These are phyloP conservation scores for Pichia nanzhaoensis DNA, from an alignment of 805 yeast genomes.

Conservation along the genomic window DNA sequence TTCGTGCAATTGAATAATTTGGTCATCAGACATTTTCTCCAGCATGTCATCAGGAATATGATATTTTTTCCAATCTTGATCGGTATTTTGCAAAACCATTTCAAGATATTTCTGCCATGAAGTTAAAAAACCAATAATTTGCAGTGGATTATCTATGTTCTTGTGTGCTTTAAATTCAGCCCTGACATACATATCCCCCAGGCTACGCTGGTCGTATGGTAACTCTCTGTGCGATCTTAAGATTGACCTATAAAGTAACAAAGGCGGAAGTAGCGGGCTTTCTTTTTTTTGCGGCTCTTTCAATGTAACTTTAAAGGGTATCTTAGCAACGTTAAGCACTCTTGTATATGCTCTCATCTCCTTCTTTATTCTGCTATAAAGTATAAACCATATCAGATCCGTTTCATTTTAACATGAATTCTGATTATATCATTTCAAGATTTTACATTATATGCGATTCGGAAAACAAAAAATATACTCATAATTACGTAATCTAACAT, in stretches of 20 bases:
- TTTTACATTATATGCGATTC: no score
- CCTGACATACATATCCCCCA: slow-evolving; percentile 88
- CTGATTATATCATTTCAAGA: no score
- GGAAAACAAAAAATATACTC: no score
- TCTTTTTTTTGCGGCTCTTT: slow-evolving; percentile 23
- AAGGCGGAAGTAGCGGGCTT: slow-evolving; percentile 68
- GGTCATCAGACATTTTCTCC: slow-evolving; percentile 86
- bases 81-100: slow-evolving; percentile 38
- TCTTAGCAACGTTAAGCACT: slow-evolving; percentile 14
- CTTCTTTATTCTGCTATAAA: no score
- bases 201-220: slow-evolving; percentile 60
- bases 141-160: slow-evolving; percentile 78
- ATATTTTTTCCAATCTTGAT: slow-evolving; percentile 58
- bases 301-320: slow-evolving; percentile 25
- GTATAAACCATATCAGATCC: no score
- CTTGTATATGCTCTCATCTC: slow-evolving; percentile 13
- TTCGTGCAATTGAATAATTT: slow-evolving; percentile 74
- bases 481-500: no score
- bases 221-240: slow-evolving; percentile 71
- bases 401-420: no score
- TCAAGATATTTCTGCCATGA: slow-evolving; percentile 88
- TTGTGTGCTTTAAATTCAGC: slow-evolving; percentile 85
- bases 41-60: slow-evolving; percentile 56
- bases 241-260: slow-evolving; percentile 69
- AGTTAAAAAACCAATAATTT: slow-evolving; percentile 86